Percentiles rank a stretch among this genome's conserved stretches.
phyloP scores from a whole-genome alignment of 495 filamentous ascomycete genomes.

The Aspergillus ostianus region DNA sequence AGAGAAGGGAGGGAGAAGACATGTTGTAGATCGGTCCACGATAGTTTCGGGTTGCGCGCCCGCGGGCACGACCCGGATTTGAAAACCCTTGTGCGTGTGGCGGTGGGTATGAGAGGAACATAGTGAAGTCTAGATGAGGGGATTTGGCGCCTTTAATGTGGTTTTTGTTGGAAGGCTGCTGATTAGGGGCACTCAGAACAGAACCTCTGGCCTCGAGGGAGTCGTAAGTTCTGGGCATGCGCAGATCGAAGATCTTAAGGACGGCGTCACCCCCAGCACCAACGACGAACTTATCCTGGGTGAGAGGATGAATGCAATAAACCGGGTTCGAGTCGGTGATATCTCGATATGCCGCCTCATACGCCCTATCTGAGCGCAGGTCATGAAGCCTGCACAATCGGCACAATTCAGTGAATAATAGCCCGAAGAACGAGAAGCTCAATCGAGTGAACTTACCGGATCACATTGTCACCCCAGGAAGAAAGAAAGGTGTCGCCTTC shows the following conservation, averaged over 20 bases:
- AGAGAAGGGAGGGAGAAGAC: conserved; percentile 54
- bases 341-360: conserved; percentile 52
- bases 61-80: conserved; percentile 7
- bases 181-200: neutral
- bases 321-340: conserved; percentile 54
- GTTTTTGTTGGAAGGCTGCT: conserved; percentile 7
- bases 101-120: conserved; percentile 37
- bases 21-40: conserved; percentile 57
- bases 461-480: conserved; percentile 59
- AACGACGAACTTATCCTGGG: conserved; percentile 55
- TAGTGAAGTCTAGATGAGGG: conserved; percentile 35
- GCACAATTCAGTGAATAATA: neutral
- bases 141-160: conserved; percentile 1
- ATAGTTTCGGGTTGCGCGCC: conserved; percentile 26
- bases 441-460: conserved; percentile 37
- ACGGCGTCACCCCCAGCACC: conserved; percentile 56
- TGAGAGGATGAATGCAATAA: conserved; percentile 58
- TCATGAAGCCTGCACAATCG: conserved; percentile 57
- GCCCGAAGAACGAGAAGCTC: neutral
- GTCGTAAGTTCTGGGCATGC: conserved; percentile 50
- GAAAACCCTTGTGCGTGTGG: conserved; percentile 4
- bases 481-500: conserved; percentile 57
- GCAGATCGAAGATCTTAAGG: conserved; percentile 66
- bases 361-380: conserved; percentile 51
- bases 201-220: conserved; percentile 30